A percentile compares a stretch with the other conserved stretches of the same genome.
These are phyloP conservation scores for Pleurotus platypus DNA, from an alignment of 768 basidiomycete genomes.

Conservation along the genomic window DNA sequence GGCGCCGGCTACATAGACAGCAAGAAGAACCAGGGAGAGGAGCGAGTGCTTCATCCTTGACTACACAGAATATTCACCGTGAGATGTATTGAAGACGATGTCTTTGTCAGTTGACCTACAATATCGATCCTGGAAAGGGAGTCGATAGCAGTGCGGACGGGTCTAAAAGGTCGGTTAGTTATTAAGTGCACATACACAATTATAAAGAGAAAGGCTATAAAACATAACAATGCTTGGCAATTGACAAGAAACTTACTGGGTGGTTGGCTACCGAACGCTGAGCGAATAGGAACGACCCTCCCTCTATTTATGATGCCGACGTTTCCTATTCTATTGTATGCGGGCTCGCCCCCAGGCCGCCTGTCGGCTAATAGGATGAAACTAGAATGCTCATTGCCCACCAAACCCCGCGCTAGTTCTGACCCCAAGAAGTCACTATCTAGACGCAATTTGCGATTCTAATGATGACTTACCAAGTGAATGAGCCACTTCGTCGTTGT, in stretches of 20 bases:
- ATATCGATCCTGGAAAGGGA: conserved; percentile 6
- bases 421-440: neutral
- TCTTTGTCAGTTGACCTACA: neutral
- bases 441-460: neutral
- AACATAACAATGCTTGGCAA: neutral
- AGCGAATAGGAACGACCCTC: neutral
- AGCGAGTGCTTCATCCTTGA: conserved; percentile 5
- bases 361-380: neutral
- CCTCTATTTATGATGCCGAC: neutral
- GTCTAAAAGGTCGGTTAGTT: neutral
- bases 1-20: conserved; percentile 4
- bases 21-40: conserved; percentile 4
- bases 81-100: neutral
- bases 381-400: neutral
- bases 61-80: neutral
- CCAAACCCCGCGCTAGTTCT: conserved; percentile 2
- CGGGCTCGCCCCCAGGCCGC: neutral
- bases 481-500: too few species aligned
- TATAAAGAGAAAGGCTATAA: neutral
- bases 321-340: neutral
- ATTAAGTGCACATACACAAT: neutral
- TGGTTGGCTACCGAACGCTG: conserved; percentile 6
- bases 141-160: conserved; percentile 3
- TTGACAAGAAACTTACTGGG: neutral
- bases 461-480: neutral